Percentiles rank a stretch among this genome's conserved stretches.
phyloP scores from a whole-genome alignment of 2,329 filamentous ascomycete genomes.

The Arthrobotrys pseudoclavata region DNA sequence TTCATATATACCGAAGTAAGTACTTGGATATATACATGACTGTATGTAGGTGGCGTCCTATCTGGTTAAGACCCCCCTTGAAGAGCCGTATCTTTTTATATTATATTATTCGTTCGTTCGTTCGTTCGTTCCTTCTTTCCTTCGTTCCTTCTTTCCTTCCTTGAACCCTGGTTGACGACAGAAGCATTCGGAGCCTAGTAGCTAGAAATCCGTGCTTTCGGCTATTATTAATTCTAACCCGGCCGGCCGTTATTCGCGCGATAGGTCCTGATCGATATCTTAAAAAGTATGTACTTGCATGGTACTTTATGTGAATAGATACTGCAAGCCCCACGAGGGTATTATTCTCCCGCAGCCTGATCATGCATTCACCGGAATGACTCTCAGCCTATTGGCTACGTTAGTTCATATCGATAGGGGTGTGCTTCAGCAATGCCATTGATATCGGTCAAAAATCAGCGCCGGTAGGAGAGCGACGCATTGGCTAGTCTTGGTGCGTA shows the following conservation, averaged over 20 bases:
- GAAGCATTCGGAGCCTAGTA: constrained; percentile 39
- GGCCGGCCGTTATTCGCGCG: constrained; percentile 30
- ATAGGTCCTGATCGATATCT: constrained; percentile 25
- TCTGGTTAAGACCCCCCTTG: too few species aligned
- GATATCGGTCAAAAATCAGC: constrained; percentile 21
- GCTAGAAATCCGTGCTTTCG: constrained; percentile 47
- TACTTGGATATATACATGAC: too few species aligned
- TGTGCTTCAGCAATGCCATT: constrained; percentile 3
- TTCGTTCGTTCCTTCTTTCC: too few species aligned
- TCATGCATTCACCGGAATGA: constrained; percentile 23
- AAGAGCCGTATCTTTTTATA: not conserved
- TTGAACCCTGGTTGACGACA: constrained; percentile 37
- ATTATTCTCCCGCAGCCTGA: constrained; percentile 33
- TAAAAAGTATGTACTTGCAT: constrained; percentile 18
- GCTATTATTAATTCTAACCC: constrained; percentile 42
- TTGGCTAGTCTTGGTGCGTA: constrained; percentile 3
- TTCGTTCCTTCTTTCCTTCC: constrained; percentile 2
- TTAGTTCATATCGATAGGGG: constrained; percentile 19
- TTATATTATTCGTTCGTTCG: not conserved
- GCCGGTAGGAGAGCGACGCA: constrained; percentile 15
- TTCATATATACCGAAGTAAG: too few species aligned
- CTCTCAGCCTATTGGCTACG: constrained; percentile 17
- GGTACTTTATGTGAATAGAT: constrained; percentile 3
- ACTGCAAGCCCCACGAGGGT: constrained; percentile 25
- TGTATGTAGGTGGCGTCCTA: too few species aligned